These are phyloP conservation scores for Lasiodiplodia theobromae DNA, from an alignment of 2,329 filamentous ascomycete genomes.

Conservation along the genomic window DNA sequence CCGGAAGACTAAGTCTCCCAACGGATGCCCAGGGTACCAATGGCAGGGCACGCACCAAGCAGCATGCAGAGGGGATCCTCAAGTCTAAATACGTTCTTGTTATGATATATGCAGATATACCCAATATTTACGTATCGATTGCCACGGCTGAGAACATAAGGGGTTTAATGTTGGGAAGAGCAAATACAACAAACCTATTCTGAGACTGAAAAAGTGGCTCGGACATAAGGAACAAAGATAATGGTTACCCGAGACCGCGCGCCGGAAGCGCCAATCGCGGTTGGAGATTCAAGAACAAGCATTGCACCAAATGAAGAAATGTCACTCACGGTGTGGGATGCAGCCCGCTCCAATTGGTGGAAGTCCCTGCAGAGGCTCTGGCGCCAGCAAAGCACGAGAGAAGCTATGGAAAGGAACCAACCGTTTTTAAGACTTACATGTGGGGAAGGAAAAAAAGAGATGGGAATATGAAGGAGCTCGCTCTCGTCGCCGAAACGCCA, in stretches of 20 bases:
- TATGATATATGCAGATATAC: background rate
- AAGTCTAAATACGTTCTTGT: background rate
- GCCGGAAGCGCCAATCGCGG: background rate
- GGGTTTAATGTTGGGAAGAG: background rate
- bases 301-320: background rate
- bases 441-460: constrained; percentile 18
- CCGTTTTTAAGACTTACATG: constrained; percentile 30
- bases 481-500: constrained; percentile 19
- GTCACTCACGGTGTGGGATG: constrained; percentile 4
- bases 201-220: background rate
- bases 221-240: background rate
- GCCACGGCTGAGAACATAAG: background rate
- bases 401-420: constrained; percentile 27
- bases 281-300: background rate
- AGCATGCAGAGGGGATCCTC: background rate
- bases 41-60: background rate
- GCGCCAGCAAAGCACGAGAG: constrained; percentile 9
- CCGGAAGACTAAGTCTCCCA: background rate
- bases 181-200: background rate
- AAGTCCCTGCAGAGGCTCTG: constrained; percentile 7
- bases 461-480: constrained; percentile 11
- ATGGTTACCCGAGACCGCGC: background rate
- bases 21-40: background rate
- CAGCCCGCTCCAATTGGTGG: constrained; percentile 3
- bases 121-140: background rate